phyloP scores from a whole-genome alignment of 306 rosid species.

The Abrus precatorius region DNA sequence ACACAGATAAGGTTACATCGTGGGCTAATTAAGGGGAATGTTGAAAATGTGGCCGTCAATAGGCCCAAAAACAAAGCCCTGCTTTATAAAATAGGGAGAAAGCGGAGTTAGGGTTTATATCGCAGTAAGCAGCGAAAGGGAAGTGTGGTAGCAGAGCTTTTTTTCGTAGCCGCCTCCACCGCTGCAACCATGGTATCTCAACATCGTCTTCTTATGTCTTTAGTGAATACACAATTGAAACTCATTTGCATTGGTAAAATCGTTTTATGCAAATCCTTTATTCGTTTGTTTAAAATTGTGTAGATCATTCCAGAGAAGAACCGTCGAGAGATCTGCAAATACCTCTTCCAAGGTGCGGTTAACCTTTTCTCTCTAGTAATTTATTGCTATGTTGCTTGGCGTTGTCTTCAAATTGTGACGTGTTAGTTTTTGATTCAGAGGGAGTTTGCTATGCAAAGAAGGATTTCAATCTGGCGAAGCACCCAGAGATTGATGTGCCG shows the following conservation, averaged over 20 bases:
- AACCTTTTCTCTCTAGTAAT: neutral
- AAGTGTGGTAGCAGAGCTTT: neutral
- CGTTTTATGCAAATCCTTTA: neutral
- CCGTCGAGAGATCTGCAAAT: constrained; percentile 76
- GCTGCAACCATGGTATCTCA: constrained; percentile 45
- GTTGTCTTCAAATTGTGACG: neutral
- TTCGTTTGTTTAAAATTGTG: neutral
- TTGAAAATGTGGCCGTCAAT: neutral
- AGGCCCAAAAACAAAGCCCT: constrained; percentile 10
- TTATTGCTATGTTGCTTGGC: neutral
- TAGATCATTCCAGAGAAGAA: constrained; percentile 82
- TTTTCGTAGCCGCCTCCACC: constrained; percentile 5
- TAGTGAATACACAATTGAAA: neutral
- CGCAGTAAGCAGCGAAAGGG: constrained; percentile 18
- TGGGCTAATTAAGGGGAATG: too few relatives aligned
- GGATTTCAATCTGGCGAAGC: constrained; percentile 84
- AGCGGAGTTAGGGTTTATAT: constrained; percentile 34
- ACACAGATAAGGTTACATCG: neutral
- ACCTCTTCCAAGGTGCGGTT: constrained; percentile 74
- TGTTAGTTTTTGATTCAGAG: constrained; percentile 47
- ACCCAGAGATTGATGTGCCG: constrained; percentile 90
- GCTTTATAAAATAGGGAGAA: neutral
- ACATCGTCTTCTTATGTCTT: neutral
- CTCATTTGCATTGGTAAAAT: neutral
- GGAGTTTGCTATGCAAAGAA: constrained; percentile 84